Base-by-base conservation (phyloP, 1,284 basidiomycete species). In the Tausonia pullulans region DNA sequence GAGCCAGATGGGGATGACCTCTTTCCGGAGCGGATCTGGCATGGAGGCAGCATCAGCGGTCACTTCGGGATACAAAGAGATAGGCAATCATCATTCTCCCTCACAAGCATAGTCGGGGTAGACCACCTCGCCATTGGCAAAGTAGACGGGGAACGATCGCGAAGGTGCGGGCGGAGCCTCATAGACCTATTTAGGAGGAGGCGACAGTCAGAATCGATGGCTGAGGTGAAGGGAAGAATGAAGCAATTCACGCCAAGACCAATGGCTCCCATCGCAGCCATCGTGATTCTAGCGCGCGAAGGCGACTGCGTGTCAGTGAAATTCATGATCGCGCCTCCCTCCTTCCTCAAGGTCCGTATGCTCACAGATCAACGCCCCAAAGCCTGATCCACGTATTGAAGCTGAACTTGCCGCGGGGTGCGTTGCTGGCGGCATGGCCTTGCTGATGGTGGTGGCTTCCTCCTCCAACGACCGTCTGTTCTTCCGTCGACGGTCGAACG, bases 1-100 rank as follows among this genome's bases (percentile, higher is more conserved):
- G 0, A 77, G 75, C 71, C 75, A 82, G 66, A 83, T 83, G 5
- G 82, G 82, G 59, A 83, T 72, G 67, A 83, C 79, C 69, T 83
- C 79, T 67, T 78, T 79, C 39, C 81, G 75, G 2, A 81, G 69
- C 27, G 81, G 79, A 67, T 70, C 27, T 27, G 27, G 27, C 27
- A 71, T 2, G 72, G 69, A 60, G 72, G 68, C 67, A 72, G 64
- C 8, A 69, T 70, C 58, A 16, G 5, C n/a, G 27, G 13, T 39
- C 11, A 13, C 8, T 16, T 45, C 10, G 13, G 3, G 55, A 62
- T 54, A 10, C 67, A 63, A 13, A 68, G 70, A 60, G 69, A 70
- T 40, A n/a, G 69, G 69, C 58, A 71, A 69, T 53, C 67, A 62
- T 55, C 10, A 27, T 10, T 5, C 60, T 14, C 39, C 40, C 56